Evolutionary conservation across 176 grass and related monocot species (phyloP), one percentile per base, ranked within the genome.

Genomic region (Canna indica): DNA sequence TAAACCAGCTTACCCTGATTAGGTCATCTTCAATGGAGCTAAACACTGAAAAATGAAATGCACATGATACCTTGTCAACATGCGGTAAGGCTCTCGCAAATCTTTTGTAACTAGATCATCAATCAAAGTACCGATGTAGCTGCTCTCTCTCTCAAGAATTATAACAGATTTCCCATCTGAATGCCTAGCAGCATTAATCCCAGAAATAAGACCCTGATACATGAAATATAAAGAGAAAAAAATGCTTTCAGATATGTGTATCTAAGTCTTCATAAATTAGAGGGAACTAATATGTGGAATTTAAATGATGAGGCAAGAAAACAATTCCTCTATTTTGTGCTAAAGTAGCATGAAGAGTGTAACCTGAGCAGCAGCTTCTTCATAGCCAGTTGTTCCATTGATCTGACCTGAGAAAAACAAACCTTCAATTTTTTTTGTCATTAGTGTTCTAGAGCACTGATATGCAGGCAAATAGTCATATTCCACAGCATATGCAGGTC

Each of bases 91-190:
- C 72, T 97, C 94, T 76, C 94, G 84, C 56, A 92, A 86, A 82
- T 99, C 94, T 87, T 99, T 99, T 67, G 94, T 99, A 36, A 93
- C 89, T 80, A 99, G 86, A 90, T 99, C 94, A 61, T 99, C 94
- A 70, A 99, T 99, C 47, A 99, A 64, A 85, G 94, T 99, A 17
- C 94, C 94, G 42, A 93, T 88, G 42, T 93, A 90, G 73, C 94
- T 90, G 81, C 89, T 99, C 82, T 93, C 94, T 70, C 94, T 99
- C 77, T 99, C 94, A 83, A 99, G 89, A 85, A 99, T 74, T 24
- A 99, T 82, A 60, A 90, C 59, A 39, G 94, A 70, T 42, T 90
- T 99, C 64, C 89, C 78, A 83, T 84, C 78, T 77, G 94, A 87
- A 99, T 93, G 94, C 36, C 89, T 99, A 69, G 89, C 89, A 69